Evolutionary conservation across 345 rosid genomes (phyloP).

Genomic region (Mangifera indica): DNA sequence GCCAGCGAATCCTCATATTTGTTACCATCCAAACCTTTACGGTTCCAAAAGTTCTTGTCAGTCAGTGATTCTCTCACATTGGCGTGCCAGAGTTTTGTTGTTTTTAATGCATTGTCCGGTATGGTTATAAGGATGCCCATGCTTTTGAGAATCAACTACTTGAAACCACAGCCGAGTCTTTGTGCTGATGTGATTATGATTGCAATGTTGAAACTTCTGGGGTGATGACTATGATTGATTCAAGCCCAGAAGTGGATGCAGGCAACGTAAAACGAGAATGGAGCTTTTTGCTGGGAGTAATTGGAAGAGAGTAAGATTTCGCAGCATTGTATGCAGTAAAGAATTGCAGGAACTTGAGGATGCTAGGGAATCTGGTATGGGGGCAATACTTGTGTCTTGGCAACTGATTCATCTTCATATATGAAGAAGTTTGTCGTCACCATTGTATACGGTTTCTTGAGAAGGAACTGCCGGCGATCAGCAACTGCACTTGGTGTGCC

Average conservation of each 20-base stretch:
- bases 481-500: constrained; percentile 36
- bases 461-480: constrained; percentile 36
- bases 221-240: too few relatives aligned
- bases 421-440: constrained; percentile 33
- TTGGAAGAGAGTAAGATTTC: constrained; percentile 20
- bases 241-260: constrained; percentile 13
- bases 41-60: constrained; percentile 30
- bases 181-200: neutral
- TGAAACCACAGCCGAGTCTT: constrained; percentile 23
- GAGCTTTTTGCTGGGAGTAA: neutral
- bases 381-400: constrained; percentile 31
- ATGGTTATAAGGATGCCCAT: constrained; percentile 22
- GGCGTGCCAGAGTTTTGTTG: constrained; percentile 27
- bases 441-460: constrained; percentile 31
- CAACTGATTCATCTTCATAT: constrained; percentile 26
- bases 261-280: constrained; percentile 1
- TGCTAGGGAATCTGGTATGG: too few relatives aligned
- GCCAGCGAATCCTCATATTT: constrained; percentile 34
- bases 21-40: constrained; percentile 29
- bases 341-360: constrained; percentile 28
- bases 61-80: constrained; percentile 25
- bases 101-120: constrained; percentile 32
- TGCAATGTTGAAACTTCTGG: neutral
- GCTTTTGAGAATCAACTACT: constrained; percentile 29
- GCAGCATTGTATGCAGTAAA: constrained; percentile 1